Conservation (phyloP, 257 asterid genomes). For the Ocimum tenuiflorum region DNA sequence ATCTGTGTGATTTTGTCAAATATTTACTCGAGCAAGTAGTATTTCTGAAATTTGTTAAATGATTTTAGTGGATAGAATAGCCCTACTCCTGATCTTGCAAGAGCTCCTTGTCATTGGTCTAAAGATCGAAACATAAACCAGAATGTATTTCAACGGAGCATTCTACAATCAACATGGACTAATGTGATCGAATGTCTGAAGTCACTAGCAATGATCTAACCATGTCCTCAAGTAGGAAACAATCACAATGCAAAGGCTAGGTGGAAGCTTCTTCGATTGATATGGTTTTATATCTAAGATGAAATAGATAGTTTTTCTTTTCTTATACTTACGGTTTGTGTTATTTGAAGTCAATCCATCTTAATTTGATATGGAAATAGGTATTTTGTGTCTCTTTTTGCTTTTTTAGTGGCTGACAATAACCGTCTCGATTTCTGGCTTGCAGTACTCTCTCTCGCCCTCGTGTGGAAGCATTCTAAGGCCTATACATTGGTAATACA, state of each 20-base stretch:
- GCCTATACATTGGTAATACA: slow-evolving; percentile 60
- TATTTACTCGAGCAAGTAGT: background rate
- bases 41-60: background rate
- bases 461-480: slow-evolving; percentile 61
- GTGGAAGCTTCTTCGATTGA: background rate
- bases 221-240: background rate
- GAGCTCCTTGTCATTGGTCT: background rate
- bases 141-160: background rate
- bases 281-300: background rate
- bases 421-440: background rate
- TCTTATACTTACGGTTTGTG: background rate
- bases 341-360: background rate
- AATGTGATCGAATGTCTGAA: background rate
- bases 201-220: background rate
- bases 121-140: background rate
- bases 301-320: background rate
- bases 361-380: background rate
- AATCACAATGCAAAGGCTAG: background rate
- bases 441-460: slow-evolving; percentile 67
- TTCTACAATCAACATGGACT: background rate
- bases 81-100: background rate
- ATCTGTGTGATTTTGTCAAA: background rate
- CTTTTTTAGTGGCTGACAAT: background rate
- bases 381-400: background rate
- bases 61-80: background rate